A percentile compares a stretch with the other conserved stretches of the same genome.
phyloP scores from a whole-genome alignment of 2,329 filamentous ascomycete genomes.

The Fusarium chaquense region DNA sequence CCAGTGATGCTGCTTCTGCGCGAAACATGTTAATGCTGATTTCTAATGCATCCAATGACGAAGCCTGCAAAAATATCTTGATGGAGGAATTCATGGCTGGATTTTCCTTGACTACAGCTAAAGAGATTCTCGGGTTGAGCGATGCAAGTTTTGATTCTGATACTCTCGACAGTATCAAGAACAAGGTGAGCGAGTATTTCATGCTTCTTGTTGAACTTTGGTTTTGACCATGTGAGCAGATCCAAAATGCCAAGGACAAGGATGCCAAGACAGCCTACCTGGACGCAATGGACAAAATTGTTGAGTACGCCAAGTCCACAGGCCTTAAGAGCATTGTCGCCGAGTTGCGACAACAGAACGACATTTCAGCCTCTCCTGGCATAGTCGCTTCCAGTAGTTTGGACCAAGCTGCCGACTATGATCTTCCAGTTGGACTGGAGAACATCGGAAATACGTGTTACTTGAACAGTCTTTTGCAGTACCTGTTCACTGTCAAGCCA shows the following conservation, averaged over 20 bases:
- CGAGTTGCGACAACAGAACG: constrained; percentile 46
- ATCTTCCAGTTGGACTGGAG: constrained; percentile 84
- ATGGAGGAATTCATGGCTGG: constrained; percentile 52
- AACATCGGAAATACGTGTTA: constrained; percentile 99
- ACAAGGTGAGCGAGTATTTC: constrained; percentile 44
- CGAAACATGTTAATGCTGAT: constrained; percentile 53
- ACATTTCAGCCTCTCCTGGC: constrained; percentile 37
- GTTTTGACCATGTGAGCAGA: constrained; percentile 40
- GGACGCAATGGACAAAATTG: constrained; percentile 53
- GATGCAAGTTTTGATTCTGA: constrained; percentile 43
- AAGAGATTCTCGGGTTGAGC: constrained; percentile 49
- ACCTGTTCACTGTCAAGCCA: constrained; percentile 88
- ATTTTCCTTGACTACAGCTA: constrained; percentile 54
- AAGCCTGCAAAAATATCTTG: constrained; percentile 51
- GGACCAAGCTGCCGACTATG: constrained; percentile 50
- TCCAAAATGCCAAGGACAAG: constrained; percentile 45
- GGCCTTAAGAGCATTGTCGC: constrained; percentile 48
- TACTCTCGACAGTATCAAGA: constrained; percentile 45
- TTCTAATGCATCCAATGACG: constrained; percentile 52
- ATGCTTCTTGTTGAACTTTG: neutral
- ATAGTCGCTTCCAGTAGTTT: neutral
- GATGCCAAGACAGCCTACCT: constrained; percentile 51
- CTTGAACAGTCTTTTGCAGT: constrained; percentile 94
- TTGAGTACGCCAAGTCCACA: constrained; percentile 48
- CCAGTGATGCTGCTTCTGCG: constrained; percentile 49